Conservation (phyloP, 225 moss, liverwort and hornwort species). For the Bryum argenteum region DNA sequence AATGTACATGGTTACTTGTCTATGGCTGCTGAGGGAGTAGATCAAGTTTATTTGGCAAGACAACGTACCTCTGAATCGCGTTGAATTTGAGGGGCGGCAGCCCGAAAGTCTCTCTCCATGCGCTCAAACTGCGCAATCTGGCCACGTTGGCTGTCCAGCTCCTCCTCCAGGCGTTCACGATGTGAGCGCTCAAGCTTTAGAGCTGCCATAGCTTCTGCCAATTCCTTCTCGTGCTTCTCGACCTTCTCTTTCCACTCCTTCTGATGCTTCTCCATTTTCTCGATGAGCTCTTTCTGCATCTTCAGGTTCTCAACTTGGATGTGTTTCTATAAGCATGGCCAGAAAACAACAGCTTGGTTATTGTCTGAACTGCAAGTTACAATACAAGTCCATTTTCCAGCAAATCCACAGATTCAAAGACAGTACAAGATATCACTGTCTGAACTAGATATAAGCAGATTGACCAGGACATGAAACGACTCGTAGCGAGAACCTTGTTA, state of each 20-base stretch:
- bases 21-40: too few species aligned
- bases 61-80: slow-evolving; percentile 27
- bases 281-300: slow-evolving; percentile 30
- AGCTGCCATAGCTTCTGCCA: slow-evolving; percentile 26
- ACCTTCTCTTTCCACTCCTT: slow-evolving; percentile 33
- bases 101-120: slow-evolving; percentile 23
- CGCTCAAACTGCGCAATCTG: slow-evolving; percentile 26
- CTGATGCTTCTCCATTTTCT: slow-evolving; percentile 36
- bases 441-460: background rate
- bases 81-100: slow-evolving; percentile 28
- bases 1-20: too few species aligned
- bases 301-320: slow-evolving; percentile 30
- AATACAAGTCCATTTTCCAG: background rate
- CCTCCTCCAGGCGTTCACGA: slow-evolving; percentile 31
- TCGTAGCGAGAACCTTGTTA: background rate
- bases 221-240: slow-evolving; percentile 36
- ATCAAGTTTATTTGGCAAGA: background rate
- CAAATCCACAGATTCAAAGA: background rate
- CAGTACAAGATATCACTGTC: background rate
- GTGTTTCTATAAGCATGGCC: slow-evolving; percentile 24
- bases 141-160: slow-evolving; percentile 34
- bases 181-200: slow-evolving; percentile 30
- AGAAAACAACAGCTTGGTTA: slow-evolving; percentile 10
- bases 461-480: background rate
- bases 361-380: slow-evolving; percentile 1